Evolutionary conservation across 2,329 filamentous ascomycete genomes (phyloP).

Genomic region (Beauveria australis): DNA sequence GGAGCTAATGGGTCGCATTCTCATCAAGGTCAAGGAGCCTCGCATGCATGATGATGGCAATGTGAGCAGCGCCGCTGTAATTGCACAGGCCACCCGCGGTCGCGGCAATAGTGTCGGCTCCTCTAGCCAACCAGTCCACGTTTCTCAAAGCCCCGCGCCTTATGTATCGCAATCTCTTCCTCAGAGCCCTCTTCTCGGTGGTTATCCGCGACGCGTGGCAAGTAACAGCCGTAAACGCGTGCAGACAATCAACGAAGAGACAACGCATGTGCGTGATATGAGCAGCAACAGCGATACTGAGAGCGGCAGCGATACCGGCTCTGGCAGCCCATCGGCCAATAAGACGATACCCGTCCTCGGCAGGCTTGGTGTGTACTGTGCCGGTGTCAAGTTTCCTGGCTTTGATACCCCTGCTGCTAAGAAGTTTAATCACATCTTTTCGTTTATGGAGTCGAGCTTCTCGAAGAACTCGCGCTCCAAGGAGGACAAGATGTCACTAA

Average conservation of each 20-base stretch:
- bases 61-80: constrained; percentile 30
- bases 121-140: constrained; percentile 41
- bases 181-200: constrained; percentile 45
- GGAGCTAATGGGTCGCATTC: constrained; percentile 70
- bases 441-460: constrained; percentile 85
- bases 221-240: constrained; percentile 39
- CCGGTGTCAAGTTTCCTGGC: constrained; percentile 71
- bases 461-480: constrained; percentile 68
- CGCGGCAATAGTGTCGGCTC: constrained; percentile 70
- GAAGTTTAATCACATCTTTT: constrained; percentile 89
- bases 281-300: constrained; percentile 76
- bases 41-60: constrained; percentile 36
- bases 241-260: constrained; percentile 50
- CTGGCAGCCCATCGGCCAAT: constrained; percentile 54
- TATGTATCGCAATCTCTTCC: constrained; percentile 44
- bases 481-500: constrained; percentile 68
- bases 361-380: constrained; percentile 71
- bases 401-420: constrained; percentile 74
- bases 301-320: constrained; percentile 50
- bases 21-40: constrained; percentile 91
- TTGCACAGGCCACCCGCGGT: constrained; percentile 36
- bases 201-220: constrained; percentile 38
- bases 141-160: constrained; percentile 45
- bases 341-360: constrained; percentile 82
- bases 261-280: constrained; percentile 46